A percentile compares a stretch with the other conserved stretches of the same genome.
phyloP scores from a whole-genome alignment of 345 rosid species.

The Limnanthes douglasii region DNA sequence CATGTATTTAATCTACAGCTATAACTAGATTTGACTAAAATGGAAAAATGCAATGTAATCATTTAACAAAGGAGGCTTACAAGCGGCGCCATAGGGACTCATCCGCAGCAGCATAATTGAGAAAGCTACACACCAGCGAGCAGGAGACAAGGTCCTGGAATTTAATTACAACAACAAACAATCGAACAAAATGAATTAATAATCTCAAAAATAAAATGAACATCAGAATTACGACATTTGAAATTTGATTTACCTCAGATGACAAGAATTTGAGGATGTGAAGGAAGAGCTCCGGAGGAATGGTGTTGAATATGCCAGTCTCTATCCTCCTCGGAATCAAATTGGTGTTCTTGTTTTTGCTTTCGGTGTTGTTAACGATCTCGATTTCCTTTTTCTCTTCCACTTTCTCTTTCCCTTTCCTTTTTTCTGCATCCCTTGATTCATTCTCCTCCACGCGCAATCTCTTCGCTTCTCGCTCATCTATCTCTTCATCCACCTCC shows the following conservation, averaged over 20 bases:
- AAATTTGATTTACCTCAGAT: slow-evolving; percentile 42
- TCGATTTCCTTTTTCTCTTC: slow-evolving; percentile 9
- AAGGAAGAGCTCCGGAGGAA: slow-evolving; percentile 68
- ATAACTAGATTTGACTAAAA: neutral
- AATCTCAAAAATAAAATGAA: neutral
- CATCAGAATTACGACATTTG: neutral
- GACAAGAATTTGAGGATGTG: slow-evolving; percentile 88
- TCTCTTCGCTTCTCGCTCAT: slow-evolving; percentile 36
- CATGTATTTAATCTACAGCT: neutral
- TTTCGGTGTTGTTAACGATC: slow-evolving; percentile 7
- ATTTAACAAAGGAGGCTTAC: slow-evolving; percentile 26
- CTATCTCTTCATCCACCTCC: slow-evolving; percentile 10
- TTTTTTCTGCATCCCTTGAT: slow-evolving; percentile 8
- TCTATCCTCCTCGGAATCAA: slow-evolving; percentile 26
- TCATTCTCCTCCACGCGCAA: slow-evolving; percentile 17
- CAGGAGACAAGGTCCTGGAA: slow-evolving; percentile 80
- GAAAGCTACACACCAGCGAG: slow-evolving; percentile 62
- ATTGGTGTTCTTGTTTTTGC: slow-evolving; percentile 2
- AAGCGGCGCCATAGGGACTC: slow-evolving; percentile 94
- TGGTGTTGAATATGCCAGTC: slow-evolving; percentile 53
- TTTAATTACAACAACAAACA: neutral
- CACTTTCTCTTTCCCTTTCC: neutral
- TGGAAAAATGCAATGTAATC: neutral
- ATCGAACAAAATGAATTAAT: slow-evolving; percentile 1
- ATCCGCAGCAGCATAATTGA: slow-evolving; percentile 66